Base-by-base conservation (phyloP, 768 basidiomycete genomes). In the Termitomyces sp. region DNA sequence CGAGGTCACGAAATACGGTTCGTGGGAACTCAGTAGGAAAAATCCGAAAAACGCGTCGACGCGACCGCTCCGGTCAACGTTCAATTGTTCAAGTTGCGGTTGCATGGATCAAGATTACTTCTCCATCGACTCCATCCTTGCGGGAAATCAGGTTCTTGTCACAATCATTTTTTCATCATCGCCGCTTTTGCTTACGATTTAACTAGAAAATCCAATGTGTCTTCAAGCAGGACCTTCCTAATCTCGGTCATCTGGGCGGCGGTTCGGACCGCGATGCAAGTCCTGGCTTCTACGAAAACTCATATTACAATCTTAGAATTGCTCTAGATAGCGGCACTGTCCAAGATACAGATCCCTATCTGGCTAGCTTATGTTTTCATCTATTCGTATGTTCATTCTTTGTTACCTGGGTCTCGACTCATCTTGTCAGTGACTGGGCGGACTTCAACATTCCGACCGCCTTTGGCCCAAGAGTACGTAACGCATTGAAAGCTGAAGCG, bases 81-180 rank as follows among this genome's bases (percentile, higher is more conserved):
- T 23, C 23, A 23, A 43, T 26, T 2, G 31, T 33, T 33, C 31
- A 33, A 9, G 31, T 33, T 33, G 44, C 21, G 15, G 11, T 53
- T 37, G 55, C 61, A 95, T 94, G 93, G 91, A 95, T 57, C 78
- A 87, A 65, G 92, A 95, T 68, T 98, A 98, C 70, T 96, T 90
- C 70, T 94, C 91, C 0, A 82, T 96, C 53, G 91, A 94, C 56
- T 82, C 91, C 5, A 96, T 98, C 62, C 81, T 96, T 26, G 89
- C 93, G 15, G 92, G 94, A 66, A 95, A 95, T 66, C 92, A 94
- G 78, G 91, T 85, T 62, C 40, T 69, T 53, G 40, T 19, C 40
- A 33, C 10, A 1, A 28, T 30, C 26, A 3, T 8, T 41, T 26
- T 28, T 19, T 6, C 3, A n/a, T n/a, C 1, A 28, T 7, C 17